These are phyloP conservation scores for Puccinia coronata DNA, from an alignment of 1,284 basidiomycete genomes.

Conservation along the genomic window DNA sequence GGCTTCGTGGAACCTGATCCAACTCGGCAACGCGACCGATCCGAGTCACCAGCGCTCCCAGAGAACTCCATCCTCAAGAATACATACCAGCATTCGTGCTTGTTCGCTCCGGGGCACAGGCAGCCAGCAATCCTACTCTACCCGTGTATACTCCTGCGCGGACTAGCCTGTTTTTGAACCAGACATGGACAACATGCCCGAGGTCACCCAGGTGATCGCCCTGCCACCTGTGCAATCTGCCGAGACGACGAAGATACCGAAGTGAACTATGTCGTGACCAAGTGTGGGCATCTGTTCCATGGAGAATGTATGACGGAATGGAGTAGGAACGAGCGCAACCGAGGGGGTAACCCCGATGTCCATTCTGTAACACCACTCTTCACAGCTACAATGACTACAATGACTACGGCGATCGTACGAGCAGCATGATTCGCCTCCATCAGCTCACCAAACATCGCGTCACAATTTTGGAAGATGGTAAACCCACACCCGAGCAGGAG, in stretches of 20 bases:
- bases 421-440: background rate
- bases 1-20: too few relatives aligned
- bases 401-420: background rate
- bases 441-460: background rate
- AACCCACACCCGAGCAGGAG: slow-evolving; percentile 4
- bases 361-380: slow-evolving; percentile 3
- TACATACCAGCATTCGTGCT: too few relatives aligned
- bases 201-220: slow-evolving; percentile 9
- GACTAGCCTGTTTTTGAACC: background rate
- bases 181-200: background rate
- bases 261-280: background rate
- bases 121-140: background rate
- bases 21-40: too few relatives aligned
- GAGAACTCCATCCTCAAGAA: too few relatives aligned
- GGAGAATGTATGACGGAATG: slow-evolving; percentile 1
- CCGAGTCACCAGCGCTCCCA: too few relatives aligned
- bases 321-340: background rate
- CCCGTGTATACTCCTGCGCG: background rate
- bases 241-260: slow-evolving; percentile 6
- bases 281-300: slow-evolving; percentile 27
- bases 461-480: background rate
- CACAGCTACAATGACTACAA: background rate
- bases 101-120: background rate
- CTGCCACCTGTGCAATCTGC: slow-evolving; percentile 29
- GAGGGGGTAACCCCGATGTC: background rate